A percentile compares a stretch with the other conserved stretches of the same genome.
Evolutionary conservation across 1,284 basidiomycete species (phyloP).

Genomic region (Entoloma clypeatum): DNA sequence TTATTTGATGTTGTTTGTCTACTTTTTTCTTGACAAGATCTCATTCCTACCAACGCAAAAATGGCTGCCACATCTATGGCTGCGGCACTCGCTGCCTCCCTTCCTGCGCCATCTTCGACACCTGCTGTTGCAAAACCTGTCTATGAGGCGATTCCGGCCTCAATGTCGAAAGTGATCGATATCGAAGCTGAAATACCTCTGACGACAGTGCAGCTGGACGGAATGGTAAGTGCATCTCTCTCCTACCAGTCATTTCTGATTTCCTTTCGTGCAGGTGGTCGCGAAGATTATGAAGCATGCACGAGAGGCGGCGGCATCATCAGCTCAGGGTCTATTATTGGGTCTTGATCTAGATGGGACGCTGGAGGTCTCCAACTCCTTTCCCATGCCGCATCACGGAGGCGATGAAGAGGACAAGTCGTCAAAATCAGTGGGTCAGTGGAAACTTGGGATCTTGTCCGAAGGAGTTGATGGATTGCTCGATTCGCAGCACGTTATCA

Average conservation of each 20-base stretch:
- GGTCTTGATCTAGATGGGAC: constrained; percentile 91
- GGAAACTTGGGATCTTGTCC: constrained; percentile 8
- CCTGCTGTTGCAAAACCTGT: constrained; percentile 59
- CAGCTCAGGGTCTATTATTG: constrained; percentile 81
- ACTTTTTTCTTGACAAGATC: constrained; percentile 23
- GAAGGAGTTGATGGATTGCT: constrained; percentile 8
- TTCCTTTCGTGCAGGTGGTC: constrained; percentile 59
- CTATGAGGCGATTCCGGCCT: constrained; percentile 80
- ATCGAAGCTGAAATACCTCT: constrained; percentile 85
- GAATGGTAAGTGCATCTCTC: constrained; percentile 56
- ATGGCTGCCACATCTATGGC: constrained; percentile 81
- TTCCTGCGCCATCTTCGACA: constrained; percentile 62
- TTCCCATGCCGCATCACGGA: constrained; percentile 74
- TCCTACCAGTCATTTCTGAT: not conserved
- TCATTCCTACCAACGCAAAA: constrained; percentile 24
- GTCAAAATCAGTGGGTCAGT: constrained; percentile 65
- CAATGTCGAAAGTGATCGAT: constrained; percentile 87
- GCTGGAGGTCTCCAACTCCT: constrained; percentile 91
- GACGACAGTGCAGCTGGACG: constrained; percentile 77
- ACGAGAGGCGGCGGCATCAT: constrained; percentile 59
- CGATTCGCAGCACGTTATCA: constrained; percentile 70
- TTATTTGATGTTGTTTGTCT: constrained; percentile 30
- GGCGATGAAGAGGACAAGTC: constrained; percentile 79
- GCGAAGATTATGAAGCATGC: constrained; percentile 92
- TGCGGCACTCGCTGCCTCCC: constrained; percentile 78